Base-by-base conservation (phyloP, 2,329 filamentous ascomycete species). In the Verticillium isaacii region DNA sequence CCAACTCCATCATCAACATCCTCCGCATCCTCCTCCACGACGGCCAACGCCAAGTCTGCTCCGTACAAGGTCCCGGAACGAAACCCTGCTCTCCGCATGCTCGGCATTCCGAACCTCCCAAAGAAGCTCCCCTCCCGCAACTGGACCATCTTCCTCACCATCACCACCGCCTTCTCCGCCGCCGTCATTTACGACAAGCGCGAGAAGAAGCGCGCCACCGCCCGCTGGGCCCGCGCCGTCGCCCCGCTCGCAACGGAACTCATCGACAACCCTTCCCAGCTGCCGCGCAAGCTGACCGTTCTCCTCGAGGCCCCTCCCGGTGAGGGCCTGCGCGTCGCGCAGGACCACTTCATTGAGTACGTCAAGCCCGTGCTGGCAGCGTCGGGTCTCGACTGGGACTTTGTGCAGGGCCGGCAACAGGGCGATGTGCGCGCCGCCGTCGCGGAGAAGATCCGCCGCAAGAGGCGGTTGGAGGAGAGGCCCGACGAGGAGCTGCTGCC, bases 321-420 rank as follows among this genome's bases (percentile, higher is more conserved):
- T 14, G 94, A 98, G 75, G 89, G 92, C 5, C 78, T 98, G 60
- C 85, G 93, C 61, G 78, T 86, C 52, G 91, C 93, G n/a, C 90
- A 96, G 69, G 93, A 98, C 68, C 93, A 98, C 77, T 99, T 97
- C 76, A 89, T 93, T 70, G 92, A 97, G 74, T 99, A 97, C 72
- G 86, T 97, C 54, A 98, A 98, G 80, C 95, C 95, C 1, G 85
- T 99, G 32, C 79, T 99, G 45, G 91, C 95, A 4, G 90, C 92
- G 2, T 94, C 92, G 1, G 93, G 93, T 0, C 78, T 98, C 71
- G 95, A 99, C 74, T 98, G 96, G 88, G 94, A 97, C 70, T 96
- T 97, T 62, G 85, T 98, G 6, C 94, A 98, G 77, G 95, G 94
- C 5, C 83, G 93, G 60, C 89, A 89, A 72, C 91, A 97, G 78